A percentile compares a stretch with the other conserved stretches of the same genome.
phyloP scores from a whole-genome alignment of 768 basidiomycete genomes.

The Lactarius vividus region DNA sequence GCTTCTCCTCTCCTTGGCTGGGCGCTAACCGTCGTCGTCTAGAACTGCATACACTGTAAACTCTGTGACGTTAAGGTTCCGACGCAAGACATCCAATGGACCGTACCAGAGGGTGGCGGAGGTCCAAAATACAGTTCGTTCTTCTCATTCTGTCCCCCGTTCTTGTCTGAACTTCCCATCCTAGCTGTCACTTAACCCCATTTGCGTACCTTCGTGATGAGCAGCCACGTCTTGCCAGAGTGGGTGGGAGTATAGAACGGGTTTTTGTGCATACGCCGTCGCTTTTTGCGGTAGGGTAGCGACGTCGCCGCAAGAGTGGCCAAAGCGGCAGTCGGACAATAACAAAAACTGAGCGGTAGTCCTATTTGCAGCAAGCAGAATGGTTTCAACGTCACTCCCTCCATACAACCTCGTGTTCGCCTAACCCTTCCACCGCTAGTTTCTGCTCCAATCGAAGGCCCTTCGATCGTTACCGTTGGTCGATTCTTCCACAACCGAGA shows the following conservation, averaged over 20 bases:
- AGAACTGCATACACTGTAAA: constrained; percentile 95
- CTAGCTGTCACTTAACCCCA: constrained; percentile 18
- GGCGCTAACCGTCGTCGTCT: constrained; percentile 32
- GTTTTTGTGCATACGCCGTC: constrained; percentile 2
- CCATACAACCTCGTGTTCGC: constrained; percentile 16
- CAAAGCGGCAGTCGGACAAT: constrained; percentile 9
- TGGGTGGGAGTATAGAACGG: constrained; percentile 2
- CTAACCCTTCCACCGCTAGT: constrained; percentile 21
- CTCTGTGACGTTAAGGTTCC: constrained; percentile 96
- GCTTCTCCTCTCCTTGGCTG: constrained; percentile 6
- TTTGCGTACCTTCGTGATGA: background rate
- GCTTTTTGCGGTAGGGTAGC: constrained; percentile 18
- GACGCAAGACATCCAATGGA: constrained; percentile 96
- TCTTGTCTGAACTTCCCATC: constrained; percentile 9
- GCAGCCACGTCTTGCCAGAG: background rate
- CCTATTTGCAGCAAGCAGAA: constrained; percentile 1
- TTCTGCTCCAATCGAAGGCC: constrained; percentile 11
- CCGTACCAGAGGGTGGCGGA: constrained; percentile 93
- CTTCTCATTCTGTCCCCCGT: background rate
- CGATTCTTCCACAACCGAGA: background rate
- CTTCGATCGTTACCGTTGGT: constrained; percentile 9
- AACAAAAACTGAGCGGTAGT: constrained; percentile 3
- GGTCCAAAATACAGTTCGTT: constrained; percentile 89
- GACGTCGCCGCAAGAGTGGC: constrained; percentile 10
- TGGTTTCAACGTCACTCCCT: background rate